These are phyloP conservation scores for Davidsoniella neocaledoniae DNA, from an alignment of 2,329 filamentous ascomycete species.

Conservation along the genomic window DNA sequence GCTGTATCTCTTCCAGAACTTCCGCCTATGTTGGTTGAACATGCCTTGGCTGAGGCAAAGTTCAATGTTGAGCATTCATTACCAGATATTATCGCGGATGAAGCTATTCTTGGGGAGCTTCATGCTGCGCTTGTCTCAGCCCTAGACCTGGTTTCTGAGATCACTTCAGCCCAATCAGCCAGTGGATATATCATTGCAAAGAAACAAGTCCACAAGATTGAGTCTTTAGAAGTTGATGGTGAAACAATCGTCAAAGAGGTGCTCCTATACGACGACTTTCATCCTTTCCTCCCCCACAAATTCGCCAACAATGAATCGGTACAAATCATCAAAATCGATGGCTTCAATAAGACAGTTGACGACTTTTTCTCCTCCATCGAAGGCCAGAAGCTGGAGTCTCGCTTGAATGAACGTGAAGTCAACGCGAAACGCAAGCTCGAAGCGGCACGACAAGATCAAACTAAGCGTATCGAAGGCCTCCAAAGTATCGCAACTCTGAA, in stretches of 20 bases:
- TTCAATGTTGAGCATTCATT: constrained; percentile 55
- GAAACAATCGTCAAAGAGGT: constrained; percentile 25
- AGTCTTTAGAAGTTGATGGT: constrained; percentile 13
- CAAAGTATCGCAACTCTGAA: constrained; percentile 71
- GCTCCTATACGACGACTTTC: constrained; percentile 82
- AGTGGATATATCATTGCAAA: constrained; percentile 84
- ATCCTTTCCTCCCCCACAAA: constrained; percentile 75
- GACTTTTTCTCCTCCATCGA: constrained; percentile 96
- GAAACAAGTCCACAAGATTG: constrained; percentile 16
- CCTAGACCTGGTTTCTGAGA: constrained; percentile 47
- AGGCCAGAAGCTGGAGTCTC: constrained; percentile 77
- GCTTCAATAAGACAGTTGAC: constrained; percentile 86
- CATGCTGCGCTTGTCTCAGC: constrained; percentile 54
- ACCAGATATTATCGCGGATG: constrained; percentile 51
- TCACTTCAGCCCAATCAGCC: constrained; percentile 47
- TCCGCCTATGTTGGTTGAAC: constrained; percentile 74
- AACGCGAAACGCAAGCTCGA: constrained; percentile 72
- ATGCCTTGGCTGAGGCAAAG: constrained; percentile 52
- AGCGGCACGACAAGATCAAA: constrained; percentile 67
- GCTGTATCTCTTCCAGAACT: constrained; percentile 76
- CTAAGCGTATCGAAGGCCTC: constrained; percentile 67
- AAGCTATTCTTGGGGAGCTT: constrained; percentile 46
- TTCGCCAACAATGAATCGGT: constrained; percentile 50
- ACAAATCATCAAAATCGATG: constrained; percentile 58
- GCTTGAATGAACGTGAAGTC: constrained; percentile 65